Conservation (phyloP, 2,329 filamentous ascomycete species). For the Aspergillus ustus region DNA sequence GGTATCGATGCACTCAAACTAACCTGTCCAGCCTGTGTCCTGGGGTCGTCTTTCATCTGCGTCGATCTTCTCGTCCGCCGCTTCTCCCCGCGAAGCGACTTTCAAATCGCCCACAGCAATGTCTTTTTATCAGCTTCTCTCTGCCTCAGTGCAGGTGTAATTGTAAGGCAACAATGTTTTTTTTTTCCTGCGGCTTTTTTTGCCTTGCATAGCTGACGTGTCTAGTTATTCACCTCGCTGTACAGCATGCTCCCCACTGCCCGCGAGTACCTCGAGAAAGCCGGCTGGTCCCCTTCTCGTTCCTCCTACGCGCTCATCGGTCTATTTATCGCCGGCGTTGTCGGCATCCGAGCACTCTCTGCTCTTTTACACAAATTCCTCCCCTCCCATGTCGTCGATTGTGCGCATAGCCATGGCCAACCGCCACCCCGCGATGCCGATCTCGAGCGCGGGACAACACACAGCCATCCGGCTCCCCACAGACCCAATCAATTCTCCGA, state of each 20-base stretch:
- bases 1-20: conserved; percentile 8
- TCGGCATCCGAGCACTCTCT: conserved; percentile 53
- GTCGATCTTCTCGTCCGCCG: conserved; percentile 77
- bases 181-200: background rate
- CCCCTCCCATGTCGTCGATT: conserved; percentile 56
- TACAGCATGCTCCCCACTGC: conserved; percentile 93
- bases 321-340: conserved; percentile 53
- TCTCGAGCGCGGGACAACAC: conserved; percentile 35
- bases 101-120: conserved; percentile 88
- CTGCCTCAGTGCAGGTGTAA: conserved; percentile 92
- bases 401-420: conserved; percentile 50
- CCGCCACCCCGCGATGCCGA: conserved; percentile 38
- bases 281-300: conserved; percentile 66
- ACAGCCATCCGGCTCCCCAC: conserved; percentile 25
- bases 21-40: conserved; percentile 55
- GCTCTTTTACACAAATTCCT: conserved; percentile 52
- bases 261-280: conserved; percentile 73
- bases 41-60: conserved; percentile 84
- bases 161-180: conserved; percentile 62
- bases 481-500: conserved; percentile 27
- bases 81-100: conserved; percentile 74
- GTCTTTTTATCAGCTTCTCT: conserved; percentile 84
- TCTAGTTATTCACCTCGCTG: conserved; percentile 83
- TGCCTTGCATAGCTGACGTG: background rate
- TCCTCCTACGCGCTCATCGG: conserved; percentile 60